Base-by-base conservation (phyloP, 768 basidiomycete species). In the Tricholoma terreum region DNA sequence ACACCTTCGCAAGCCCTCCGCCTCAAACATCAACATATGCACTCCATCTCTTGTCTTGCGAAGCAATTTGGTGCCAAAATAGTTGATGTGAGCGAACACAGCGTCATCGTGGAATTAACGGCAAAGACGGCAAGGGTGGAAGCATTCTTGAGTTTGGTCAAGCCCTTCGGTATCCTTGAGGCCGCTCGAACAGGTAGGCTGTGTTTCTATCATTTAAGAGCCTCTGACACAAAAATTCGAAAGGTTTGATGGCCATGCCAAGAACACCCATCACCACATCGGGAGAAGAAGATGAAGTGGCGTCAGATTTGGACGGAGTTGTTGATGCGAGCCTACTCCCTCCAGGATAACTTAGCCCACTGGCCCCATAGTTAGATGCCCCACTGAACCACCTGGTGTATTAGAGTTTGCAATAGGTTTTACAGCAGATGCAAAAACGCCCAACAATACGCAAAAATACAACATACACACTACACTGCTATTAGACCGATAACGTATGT, bases 221-320 rank as follows among this genome's bases (percentile, higher is more conserved):
- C 2, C 10, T 49, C 46, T 49, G 24, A 46, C 6, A 30, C 8
- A 14, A n/a, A n/a, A 31, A 31, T 17, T 31, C 3, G 15, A 49
- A 60, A 96, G 95, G 95, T 68, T 75, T 92, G 36, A 99, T 99
- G 96, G 95, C 92, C 6, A 97, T 99, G 91, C 97, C 97, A 4
- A 84, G 97, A 59, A 97, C 97, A 5, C 95, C 96, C 2, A 90
- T 98, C 66, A 70, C 82, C 14, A 69, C 63, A 4, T 56, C 65
- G 5, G 70, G 69, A 4, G 72, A 75, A 22, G 83, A 80, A 21
- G 66, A 65, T 3, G 66, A 63, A 1, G 30, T 42, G 11, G 21
- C 52, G 22, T 15, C 22, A n/a, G 62, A 63, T n/a, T 38, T 30
- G 36, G 84, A 80, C 48, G 85, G 78, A 45, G 74, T 74, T n/a